Evolutionary conservation across 2,329 filamentous ascomycete species (phyloP), one percentile per base, ranked within the genome.

Genomic region (Nothophaeocryptopus gaeumannii): DNA sequence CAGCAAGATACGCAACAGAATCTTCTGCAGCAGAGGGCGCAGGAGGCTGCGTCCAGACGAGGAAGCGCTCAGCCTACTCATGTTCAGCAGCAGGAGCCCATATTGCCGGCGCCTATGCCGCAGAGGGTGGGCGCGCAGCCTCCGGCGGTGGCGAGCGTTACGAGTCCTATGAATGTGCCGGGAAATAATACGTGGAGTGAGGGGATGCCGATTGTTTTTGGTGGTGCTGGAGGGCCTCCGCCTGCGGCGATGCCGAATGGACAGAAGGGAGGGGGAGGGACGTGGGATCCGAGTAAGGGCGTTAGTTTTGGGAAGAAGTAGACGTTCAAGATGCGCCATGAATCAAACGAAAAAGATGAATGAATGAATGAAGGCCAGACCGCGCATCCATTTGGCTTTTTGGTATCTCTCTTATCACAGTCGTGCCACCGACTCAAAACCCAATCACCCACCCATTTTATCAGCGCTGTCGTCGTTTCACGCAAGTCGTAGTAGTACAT

Each of bases 41-140:
- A 70, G 61, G 46, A 52, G 35, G 48, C 51, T 34, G 31, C 50
- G 20, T 35, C 32, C 12, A 35, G 44, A 33, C 37, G 49, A 35
- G 43, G 48, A 4, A 53, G 41, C 36, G 67, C 53, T 20, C 55
- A 63, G 34, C 66, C 48, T 42, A 39, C 20, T 9, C 20, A 26
- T 26, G 31, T 15, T 14, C 16, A 39, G 29, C 46, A 30, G 20
- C 47, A 59, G 54, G 70, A 63, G 63, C 66, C 41, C 69, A 78
- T 84, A 58, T n/a, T n/a, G n/a, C 67, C 85, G 66, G 72, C 80
- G 63, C 79, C 79, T 0, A 72, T 76, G 47, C 73, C 77, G 2
- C 62, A 64, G 51, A 44, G 65, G 8, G 50, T 59, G 11, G 39
- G 42, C 3, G 50, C 42, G 65, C 70, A 53, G 65, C 72, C 69